These are phyloP conservation scores for Chenopodium quinoa DNA, from an alignment of 148 eudicot species.

Conservation along the genomic window DNA sequence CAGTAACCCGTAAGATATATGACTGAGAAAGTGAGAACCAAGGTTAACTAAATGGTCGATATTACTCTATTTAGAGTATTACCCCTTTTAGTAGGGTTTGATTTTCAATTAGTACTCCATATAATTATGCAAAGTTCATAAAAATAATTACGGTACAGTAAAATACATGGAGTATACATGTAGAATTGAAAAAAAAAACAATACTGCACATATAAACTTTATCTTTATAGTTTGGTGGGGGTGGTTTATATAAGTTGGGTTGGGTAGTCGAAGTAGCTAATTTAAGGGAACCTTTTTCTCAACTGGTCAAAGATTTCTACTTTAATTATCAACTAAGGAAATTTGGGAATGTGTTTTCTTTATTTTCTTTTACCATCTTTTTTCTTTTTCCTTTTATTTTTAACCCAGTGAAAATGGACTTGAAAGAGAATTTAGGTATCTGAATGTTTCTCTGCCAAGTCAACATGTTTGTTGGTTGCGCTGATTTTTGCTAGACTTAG, in stretches of 20 bases:
- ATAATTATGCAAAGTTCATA: not conserved
- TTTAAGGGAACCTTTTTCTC: not conserved
- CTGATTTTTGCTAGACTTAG: not conserved
- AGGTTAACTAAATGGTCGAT: too few species aligned
- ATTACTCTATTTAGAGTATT: too few species aligned
- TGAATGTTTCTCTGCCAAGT: constrained; percentile 19
- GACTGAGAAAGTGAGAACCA: too few species aligned
- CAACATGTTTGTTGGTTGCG: constrained; percentile 29
- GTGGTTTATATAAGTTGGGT: constrained; percentile 19
- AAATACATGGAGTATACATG: too few species aligned
- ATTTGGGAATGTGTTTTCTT: not conserved
- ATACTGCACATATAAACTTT: not conserved
- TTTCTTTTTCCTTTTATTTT: not conserved
- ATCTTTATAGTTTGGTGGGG: constrained; percentile 19
- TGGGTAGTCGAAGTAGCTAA: constrained; percentile 15
- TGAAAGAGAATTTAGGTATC: constrained; percentile 14
- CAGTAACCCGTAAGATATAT: too few species aligned
- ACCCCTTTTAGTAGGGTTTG: too few species aligned
- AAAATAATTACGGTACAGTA: not conserved
- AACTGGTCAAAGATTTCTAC: constrained; percentile 6
- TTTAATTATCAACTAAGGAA: constrained; percentile 9
- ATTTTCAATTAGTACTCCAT: too few species aligned
- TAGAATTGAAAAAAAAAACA: not conserved
- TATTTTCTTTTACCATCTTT: not conserved
- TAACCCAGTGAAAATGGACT: not conserved